Conservation (phyloP, 2,329 filamentous ascomycete genomes). For the Dendryphion nanum region DNA sequence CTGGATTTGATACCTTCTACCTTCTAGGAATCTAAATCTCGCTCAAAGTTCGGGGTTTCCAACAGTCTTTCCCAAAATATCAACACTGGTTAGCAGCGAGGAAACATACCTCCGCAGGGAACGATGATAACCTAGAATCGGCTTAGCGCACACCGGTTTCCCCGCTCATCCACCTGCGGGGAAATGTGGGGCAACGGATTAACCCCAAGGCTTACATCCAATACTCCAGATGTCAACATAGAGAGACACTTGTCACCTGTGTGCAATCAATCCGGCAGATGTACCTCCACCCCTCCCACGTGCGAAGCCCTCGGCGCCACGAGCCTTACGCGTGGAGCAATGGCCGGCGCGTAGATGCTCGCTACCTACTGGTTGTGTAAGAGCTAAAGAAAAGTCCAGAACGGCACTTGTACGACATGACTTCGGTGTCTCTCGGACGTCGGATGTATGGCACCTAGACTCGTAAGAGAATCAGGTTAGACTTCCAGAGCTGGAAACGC, state of each 20-base stretch:
- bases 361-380: no score
- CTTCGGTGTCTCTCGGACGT: constrained; percentile 4
- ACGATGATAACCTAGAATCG: no score
- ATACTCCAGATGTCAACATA: neutral
- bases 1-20: no score
- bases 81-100: no score
- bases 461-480: constrained; percentile 2
- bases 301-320: no score
- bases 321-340: no score
- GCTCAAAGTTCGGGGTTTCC: no score
- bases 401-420: constrained; percentile 13
- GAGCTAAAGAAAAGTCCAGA: constrained; percentile 1
- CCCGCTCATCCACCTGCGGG: no score
- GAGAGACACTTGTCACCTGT: constrained; percentile 3
- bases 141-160: no score
- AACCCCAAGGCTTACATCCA: neutral
- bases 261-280: constrained; percentile 16
- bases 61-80: no score
- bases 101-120: no score
- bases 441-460: constrained; percentile 18
- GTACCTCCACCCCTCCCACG: constrained; percentile 11
- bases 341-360: neutral
- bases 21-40: no score
- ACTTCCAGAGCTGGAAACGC: neutral
- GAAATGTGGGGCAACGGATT: neutral